Base-by-base conservation (phyloP, 495 filamentous ascomycete genomes). In the Barbatosphaeria neglecta region DNA sequence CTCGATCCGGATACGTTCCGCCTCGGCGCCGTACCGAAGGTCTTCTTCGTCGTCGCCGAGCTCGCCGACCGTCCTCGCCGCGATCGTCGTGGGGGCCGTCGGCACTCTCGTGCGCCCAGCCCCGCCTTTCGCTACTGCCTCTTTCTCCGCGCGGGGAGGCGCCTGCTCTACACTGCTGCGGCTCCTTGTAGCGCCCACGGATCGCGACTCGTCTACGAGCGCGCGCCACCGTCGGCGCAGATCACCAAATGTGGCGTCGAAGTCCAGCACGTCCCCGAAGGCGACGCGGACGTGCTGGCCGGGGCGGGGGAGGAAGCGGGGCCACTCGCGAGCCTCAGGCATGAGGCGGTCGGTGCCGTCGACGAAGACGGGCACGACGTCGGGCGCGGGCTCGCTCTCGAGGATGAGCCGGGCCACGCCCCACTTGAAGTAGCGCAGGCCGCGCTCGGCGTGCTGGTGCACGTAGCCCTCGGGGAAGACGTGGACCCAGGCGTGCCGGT, bases 361-460 rank as follows among this genome's bases (percentile, higher is more conserved):
- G 44, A 96, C 79, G 73, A 90, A 98, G 62, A 98, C 87, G 7
- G 92, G 89, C n/a, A 98, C 70, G 0, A 98, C 69, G 45, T 87
- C 83, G 1, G 92, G 92, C 37, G 79, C 77, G 23, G 84, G 83
- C 22, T 87, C 84, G 41, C 82, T 69, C 61, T 98, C 92, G 9
- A 98, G 74, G 43, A 98, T 90, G 31, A 95, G 67, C 1, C 92
- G 78, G 4, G 90, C 83, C 6, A 96, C 69, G 6, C 92, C 92
- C 92, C 92, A 98, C 63, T 92, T 94, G 76, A 95, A 95, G 68
- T 98, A 98, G 10, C 90, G 84, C 77, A 96, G 83, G 28, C 80
- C 77, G 51, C 81, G 79, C 24, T 72, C 62, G 3, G 84, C 78
- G 46, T 89, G 79, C 67, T 98, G 92, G 64, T 97, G 90, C 19